These are phyloP conservation scores for Phaeosphaeriaceae sp. DNA, from an alignment of 2,329 filamentous ascomycete species.

Conservation along the genomic window DNA sequence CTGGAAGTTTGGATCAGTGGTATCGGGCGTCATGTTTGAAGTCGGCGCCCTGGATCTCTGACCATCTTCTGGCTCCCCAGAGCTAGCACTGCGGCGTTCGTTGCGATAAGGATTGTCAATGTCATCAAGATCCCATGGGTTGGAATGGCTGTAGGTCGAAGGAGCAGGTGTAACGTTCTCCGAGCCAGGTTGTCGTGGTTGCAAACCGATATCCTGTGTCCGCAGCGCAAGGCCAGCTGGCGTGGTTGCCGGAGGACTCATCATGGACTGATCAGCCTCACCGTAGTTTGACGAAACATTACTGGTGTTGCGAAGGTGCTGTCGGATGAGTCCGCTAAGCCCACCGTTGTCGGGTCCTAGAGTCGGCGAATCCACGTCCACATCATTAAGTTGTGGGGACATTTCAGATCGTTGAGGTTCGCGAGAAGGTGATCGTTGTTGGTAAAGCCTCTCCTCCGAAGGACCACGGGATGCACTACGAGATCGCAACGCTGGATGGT, in stretches of 20 bases:
- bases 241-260: conserved; percentile 51
- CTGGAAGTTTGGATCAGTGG: conserved; percentile 20
- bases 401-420: conserved; percentile 13
- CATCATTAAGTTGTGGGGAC: conserved; percentile 21
- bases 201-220: conserved; percentile 39
- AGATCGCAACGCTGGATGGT: conserved; percentile 47
- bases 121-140: conserved; percentile 63
- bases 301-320: conserved; percentile 84
- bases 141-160: conserved; percentile 59
- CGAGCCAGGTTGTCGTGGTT: conserved; percentile 35
- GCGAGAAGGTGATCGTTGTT: background rate
- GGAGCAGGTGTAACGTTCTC: conserved; percentile 53
- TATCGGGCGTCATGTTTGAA: conserved; percentile 16
- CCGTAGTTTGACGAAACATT: conserved; percentile 79
- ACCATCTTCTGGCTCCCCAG: conserved; percentile 43
- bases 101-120: conserved; percentile 50
- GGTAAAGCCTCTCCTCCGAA: conserved; percentile 19
- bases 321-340: conserved; percentile 80
- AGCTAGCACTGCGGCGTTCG: conserved; percentile 44
- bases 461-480: conserved; percentile 28
- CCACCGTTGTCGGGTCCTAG: conserved; percentile 71
- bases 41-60: conserved; percentile 18
- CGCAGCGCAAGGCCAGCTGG: conserved; percentile 43
- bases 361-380: conserved; percentile 76
- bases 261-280: conserved; percentile 46